Conservation (phyloP, 2,329 filamentous ascomycete genomes). For the Clonostachys solani region DNA sequence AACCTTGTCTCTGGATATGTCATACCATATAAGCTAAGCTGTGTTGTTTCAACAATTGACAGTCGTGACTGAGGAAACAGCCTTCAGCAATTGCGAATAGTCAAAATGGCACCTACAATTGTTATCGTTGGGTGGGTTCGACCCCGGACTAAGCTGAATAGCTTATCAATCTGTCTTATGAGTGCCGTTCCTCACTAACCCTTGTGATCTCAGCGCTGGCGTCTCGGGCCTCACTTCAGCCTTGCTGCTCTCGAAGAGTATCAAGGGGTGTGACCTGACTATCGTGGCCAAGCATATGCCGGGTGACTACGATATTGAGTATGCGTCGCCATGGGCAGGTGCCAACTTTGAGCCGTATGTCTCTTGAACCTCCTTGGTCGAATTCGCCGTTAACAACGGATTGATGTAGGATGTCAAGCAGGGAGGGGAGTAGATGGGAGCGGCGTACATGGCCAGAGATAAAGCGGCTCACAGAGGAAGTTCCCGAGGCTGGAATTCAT, state of each 20-base stretch:
- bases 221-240: conserved; percentile 49
- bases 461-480: conserved; percentile 53
- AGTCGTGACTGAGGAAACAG: too few species aligned
- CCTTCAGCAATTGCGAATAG: neutral
- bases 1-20: too few species aligned
- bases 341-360: conserved; percentile 73
- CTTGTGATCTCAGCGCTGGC: conserved; percentile 28
- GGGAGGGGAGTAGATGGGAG: conserved; percentile 50
- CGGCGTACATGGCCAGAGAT: conserved; percentile 61
- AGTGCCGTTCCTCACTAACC: neutral
- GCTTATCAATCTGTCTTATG: neutral
- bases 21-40: too few species aligned
- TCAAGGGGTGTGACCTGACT: conserved; percentile 39
- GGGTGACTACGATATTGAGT: conserved; percentile 88
- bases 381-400: neutral
- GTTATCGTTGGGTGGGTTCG: conserved; percentile 3
- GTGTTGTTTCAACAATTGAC: too few species aligned
- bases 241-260: conserved; percentile 38
- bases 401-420: conserved; percentile 34
- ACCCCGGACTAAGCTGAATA: too few species aligned
- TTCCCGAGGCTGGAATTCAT: conserved; percentile 76
- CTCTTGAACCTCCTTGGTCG: neutral
- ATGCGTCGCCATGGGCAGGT: conserved; percentile 85
- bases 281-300: conserved; percentile 87
- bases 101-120: conserved; percentile 1